These are phyloP conservation scores for Pseudovirgaria hyperparasitica DNA, from an alignment of 2,329 filamentous ascomycete species.

Conservation along the genomic window DNA sequence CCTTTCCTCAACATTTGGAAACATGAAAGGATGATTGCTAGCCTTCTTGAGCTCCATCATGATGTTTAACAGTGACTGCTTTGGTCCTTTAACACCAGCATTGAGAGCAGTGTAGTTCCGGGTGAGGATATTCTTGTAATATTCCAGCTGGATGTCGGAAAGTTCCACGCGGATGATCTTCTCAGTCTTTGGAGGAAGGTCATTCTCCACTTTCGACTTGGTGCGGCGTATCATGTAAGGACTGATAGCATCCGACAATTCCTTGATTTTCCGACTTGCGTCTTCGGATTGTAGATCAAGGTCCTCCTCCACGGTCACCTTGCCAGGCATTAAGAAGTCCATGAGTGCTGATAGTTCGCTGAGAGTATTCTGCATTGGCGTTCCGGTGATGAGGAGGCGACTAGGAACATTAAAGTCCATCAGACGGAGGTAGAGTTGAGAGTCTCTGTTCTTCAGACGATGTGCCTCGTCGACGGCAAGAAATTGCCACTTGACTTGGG, in stretches of 20 bases:
- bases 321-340: constrained; percentile 94
- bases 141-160: constrained; percentile 90
- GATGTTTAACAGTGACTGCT: constrained; percentile 90
- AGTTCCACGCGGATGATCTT: constrained; percentile 98
- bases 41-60: constrained; percentile 99
- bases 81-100: constrained; percentile 78
- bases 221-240: constrained; percentile 92
- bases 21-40: constrained; percentile 98
- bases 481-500: constrained; percentile 93
- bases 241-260: constrained; percentile 74
- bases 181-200: constrained; percentile 91
- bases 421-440: constrained; percentile 78
- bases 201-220: constrained; percentile 94
- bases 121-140: constrained; percentile 97
- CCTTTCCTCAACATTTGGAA: constrained; percentile 82
- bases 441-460: constrained; percentile 90
- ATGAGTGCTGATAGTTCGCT: constrained; percentile 84
- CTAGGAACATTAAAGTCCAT: constrained; percentile 78
- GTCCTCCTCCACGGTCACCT: constrained; percentile 81
- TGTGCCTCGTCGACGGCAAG: constrained; percentile 95
- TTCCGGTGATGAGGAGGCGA: constrained; percentile 88
- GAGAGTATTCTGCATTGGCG: constrained; percentile 93
- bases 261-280: constrained; percentile 75
- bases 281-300: constrained; percentile 71
- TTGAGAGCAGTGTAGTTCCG: constrained; percentile 92